A percentile compares a stretch with the other conserved stretches of the same genome.
These are phyloP conservation scores for Musa acuminata DNA, from an alignment of 176 grass and related monocot species.

Conservation along the genomic window DNA sequence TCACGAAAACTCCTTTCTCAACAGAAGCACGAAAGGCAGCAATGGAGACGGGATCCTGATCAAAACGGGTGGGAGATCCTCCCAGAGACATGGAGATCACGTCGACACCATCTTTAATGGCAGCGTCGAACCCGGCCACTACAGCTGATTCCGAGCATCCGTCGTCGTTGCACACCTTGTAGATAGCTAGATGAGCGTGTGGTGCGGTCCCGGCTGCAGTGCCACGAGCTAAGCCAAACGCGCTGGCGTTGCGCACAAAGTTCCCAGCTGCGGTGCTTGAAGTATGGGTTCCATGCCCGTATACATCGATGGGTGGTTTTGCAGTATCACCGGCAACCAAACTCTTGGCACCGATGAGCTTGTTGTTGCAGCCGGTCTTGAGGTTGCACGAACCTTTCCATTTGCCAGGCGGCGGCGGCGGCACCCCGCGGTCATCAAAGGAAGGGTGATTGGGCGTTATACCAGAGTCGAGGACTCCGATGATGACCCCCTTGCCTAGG, in stretches of 20 bases:
- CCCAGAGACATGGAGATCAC: slow-evolving; percentile 6
- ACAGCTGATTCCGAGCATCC: not conserved
- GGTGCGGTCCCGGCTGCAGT: slow-evolving; percentile 5
- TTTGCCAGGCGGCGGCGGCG: not conserved
- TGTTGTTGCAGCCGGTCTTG: slow-evolving; percentile 6
- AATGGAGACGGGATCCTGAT: slow-evolving; percentile 40
- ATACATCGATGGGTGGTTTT: not conserved
- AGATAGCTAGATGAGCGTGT: slow-evolving; percentile 16
- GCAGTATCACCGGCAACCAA: not conserved
- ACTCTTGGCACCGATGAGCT: slow-evolving; percentile 13
- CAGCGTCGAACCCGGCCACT: not conserved
- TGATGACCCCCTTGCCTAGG: slow-evolving; percentile 9
- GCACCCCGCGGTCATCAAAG: slow-evolving; percentile 2
- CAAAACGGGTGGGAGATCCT: slow-evolving; percentile 14
- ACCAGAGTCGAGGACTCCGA: slow-evolving; percentile 17
- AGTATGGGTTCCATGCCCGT: slow-evolving; percentile 22
- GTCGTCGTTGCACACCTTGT: not conserved
- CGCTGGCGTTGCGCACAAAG: not conserved
- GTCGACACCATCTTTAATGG: slow-evolving; percentile 16
- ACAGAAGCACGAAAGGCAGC: slow-evolving; percentile 27
- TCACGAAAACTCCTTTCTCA: slow-evolving; percentile 33
- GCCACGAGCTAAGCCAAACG: not conserved
- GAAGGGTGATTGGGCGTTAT: slow-evolving; percentile 1
- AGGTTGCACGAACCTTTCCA: slow-evolving; percentile 5
- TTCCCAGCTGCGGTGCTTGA: slow-evolving; percentile 7